Evolutionary conservation across 768 basidiomycete genomes (phyloP).

Genomic region (Mycena haematopus): DNA sequence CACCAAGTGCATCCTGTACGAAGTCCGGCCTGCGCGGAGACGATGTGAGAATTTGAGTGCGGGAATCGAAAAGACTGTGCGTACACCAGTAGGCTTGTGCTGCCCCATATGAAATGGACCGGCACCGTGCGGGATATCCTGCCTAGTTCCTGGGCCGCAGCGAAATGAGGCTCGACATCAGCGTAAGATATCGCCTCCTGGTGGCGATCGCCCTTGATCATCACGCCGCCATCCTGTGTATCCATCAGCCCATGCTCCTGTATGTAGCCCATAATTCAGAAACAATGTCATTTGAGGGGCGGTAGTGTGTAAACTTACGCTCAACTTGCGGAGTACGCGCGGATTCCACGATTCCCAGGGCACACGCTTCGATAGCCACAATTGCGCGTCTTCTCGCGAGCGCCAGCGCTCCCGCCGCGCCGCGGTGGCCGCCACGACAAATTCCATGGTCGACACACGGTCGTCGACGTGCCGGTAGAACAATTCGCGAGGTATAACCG

Average conservation of each 20-base stretch:
- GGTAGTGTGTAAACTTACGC: constrained; percentile 37
- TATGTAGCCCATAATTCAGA: not conserved
- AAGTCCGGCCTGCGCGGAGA: constrained; percentile 31
- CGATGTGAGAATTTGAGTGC: not conserved
- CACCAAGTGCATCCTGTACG: constrained; percentile 36
- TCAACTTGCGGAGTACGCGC: constrained; percentile 44
- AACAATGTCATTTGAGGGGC: not conserved
- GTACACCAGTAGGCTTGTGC: constrained; percentile 24
- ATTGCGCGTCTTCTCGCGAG: constrained; percentile 46
- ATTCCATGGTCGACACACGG: constrained; percentile 45
- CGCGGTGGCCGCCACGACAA: constrained; percentile 40
- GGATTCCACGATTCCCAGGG: constrained; percentile 58
- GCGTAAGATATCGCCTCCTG: constrained; percentile 16
- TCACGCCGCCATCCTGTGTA: constrained; percentile 30
- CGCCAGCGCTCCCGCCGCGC: constrained; percentile 52
- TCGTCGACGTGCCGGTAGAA: constrained; percentile 46
- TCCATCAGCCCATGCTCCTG: constrained; percentile 47
- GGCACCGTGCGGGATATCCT: constrained; percentile 3
- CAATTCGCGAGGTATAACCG: constrained; percentile 45
- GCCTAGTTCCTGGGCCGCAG: constrained; percentile 6
- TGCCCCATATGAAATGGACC: constrained; percentile 24
- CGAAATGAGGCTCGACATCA: constrained; percentile 17
- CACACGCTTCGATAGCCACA: constrained; percentile 48
- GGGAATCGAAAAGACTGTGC: not conserved
- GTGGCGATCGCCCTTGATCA: constrained; percentile 14